Conservation (phyloP, 148 eudicot species). For the Limonium bicolor region DNA sequence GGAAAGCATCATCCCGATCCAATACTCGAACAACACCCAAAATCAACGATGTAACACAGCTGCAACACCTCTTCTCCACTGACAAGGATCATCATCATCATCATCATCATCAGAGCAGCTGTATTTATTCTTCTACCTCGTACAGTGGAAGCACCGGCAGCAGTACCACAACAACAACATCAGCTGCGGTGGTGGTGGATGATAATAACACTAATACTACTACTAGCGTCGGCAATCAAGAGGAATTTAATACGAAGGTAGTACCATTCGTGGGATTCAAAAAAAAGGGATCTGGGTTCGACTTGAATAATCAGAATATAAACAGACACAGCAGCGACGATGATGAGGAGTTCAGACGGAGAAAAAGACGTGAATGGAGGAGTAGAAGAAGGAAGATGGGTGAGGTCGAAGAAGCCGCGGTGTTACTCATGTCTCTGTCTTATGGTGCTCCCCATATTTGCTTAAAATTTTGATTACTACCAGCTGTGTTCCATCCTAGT, state of each 20-base stretch:
- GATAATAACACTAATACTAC: too few species aligned
- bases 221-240: conserved; percentile 8
- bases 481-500: too few species aligned
- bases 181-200: conserved; percentile 17
- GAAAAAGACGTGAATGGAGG: too few species aligned
- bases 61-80: conserved; percentile 4
- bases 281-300: conserved; percentile 14
- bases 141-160: conserved; percentile 1
- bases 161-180: conserved; percentile 3
- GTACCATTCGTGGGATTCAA: conserved; percentile 2
- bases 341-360: too few species aligned
- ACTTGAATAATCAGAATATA: not conserved
- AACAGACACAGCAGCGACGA: too few species aligned
- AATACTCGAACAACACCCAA: too few species aligned
- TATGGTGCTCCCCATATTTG: conserved; percentile 7
- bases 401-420: conserved; percentile 9
- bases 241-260: conserved; percentile 4
- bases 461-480: not conserved
- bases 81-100: conserved; percentile 7
- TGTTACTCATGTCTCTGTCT: conserved; percentile 7
- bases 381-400: conserved; percentile 8
- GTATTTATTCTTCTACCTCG: not conserved
- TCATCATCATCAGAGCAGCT: not conserved
- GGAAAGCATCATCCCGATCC: conserved; percentile 15
- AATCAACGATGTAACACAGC: not conserved